A percentile compares a stretch with the other conserved stretches of the same genome.
Conservation (phyloP, 1,139 yeast species). For the Taphrina betulina region DNA sequence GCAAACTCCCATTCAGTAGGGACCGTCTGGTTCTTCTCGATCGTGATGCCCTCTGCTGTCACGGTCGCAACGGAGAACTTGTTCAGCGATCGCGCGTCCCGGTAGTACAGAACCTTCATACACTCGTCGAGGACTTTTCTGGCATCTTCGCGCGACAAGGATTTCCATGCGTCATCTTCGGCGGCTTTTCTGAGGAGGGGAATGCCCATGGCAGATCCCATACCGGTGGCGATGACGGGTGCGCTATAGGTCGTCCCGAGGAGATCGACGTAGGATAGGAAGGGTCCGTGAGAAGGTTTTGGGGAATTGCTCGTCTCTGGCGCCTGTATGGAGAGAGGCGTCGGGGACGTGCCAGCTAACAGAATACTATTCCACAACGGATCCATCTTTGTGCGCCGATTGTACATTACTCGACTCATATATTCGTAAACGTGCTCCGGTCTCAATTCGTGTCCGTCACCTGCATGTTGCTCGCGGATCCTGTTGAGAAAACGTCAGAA, state of each 20-base stretch:
- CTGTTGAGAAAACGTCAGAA: constrained; percentile 31
- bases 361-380: constrained; percentile 95
- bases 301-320: constrained; percentile 24
- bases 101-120: constrained; percentile 91
- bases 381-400: constrained; percentile 86
- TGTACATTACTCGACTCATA: constrained; percentile 77
- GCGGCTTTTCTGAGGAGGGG: constrained; percentile 89
- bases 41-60: constrained; percentile 57
- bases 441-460: constrained; percentile 70
- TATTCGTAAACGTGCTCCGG: constrained; percentile 90
- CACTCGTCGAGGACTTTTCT: constrained; percentile 71
- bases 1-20: constrained; percentile 94
- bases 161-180: constrained; percentile 66
- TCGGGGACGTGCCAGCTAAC: constrained; percentile 65
- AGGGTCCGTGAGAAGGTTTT: constrained; percentile 47
- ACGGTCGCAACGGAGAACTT: constrained; percentile 81
- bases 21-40: constrained; percentile 69
- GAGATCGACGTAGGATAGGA: constrained; percentile 81
- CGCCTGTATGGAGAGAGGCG: constrained; percentile 6
- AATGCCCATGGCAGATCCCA: constrained; percentile 90
- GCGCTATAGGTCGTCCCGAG: constrained; percentile 88
- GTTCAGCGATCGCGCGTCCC: constrained; percentile 94
- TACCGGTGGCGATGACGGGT: constrained; percentile 92
- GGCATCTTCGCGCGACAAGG: constrained; percentile 72
- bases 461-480: constrained; percentile 74